phyloP scores from a whole-genome alignment of 441 rosid genomes.

The Isatis lusitanica region DNA sequence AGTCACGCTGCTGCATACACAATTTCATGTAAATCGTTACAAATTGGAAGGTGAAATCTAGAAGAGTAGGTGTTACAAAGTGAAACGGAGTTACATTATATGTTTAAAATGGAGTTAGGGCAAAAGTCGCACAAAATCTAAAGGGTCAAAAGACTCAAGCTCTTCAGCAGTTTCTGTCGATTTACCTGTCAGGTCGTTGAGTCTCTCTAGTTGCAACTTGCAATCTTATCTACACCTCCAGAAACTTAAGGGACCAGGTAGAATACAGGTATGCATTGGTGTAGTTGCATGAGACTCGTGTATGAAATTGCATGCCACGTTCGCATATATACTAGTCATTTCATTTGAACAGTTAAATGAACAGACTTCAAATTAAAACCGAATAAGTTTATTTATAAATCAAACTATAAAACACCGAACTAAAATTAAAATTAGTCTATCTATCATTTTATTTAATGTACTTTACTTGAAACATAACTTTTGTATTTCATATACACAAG shows the following conservation, averaged over 20 bases:
- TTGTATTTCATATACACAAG: not conserved
- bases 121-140: slow-evolving; percentile 30
- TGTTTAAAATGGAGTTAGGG: not conserved
- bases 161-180: slow-evolving; percentile 11
- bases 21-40: not conserved
- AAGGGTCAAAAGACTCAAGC: slow-evolving; percentile 38
- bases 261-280: slow-evolving; percentile 3
- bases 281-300: not conserved
- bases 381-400: too few species aligned
- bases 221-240: slow-evolving; percentile 8
- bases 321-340: not conserved
- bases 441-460: too few species aligned
- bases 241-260: slow-evolving; percentile 18
- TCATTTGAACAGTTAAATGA: too few species aligned
- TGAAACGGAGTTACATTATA: not conserved
- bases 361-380: too few species aligned
- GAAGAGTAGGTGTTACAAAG: slow-evolving; percentile 13
- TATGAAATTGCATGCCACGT: not conserved
- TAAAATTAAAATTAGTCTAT: too few species aligned
- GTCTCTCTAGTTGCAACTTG: slow-evolving; percentile 19
- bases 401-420: too few species aligned
- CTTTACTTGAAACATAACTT: not conserved
- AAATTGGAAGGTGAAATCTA: slow-evolving; percentile 5
- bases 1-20: not conserved
- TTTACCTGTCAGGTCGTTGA: slow-evolving; percentile 11